These are phyloP conservation scores for Fremontodendron californicum DNA, from an alignment of 345 rosid genomes.

Conservation along the genomic window DNA sequence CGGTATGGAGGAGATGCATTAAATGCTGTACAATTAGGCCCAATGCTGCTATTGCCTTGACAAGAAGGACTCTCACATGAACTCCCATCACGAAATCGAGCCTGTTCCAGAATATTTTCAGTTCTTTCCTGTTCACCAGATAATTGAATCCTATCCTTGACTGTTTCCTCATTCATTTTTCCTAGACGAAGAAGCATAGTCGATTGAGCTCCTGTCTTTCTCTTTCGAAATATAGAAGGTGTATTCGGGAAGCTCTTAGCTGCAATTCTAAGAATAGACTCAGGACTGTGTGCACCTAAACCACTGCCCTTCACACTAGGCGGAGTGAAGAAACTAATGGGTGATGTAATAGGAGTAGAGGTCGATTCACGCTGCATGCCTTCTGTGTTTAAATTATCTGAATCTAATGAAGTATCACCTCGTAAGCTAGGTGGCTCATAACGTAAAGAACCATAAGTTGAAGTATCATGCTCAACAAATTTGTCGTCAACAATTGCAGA, in stretches of 20 bases:
- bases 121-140: constrained; percentile 32
- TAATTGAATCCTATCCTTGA: constrained; percentile 17
- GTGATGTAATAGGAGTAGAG: constrained; percentile 50
- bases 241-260: constrained; percentile 79
- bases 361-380: constrained; percentile 30
- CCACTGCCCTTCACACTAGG: constrained; percentile 48
- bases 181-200: constrained; percentile 22
- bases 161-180: constrained; percentile 29
- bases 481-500: constrained; percentile 24
- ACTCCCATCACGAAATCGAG: constrained; percentile 31
- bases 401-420: constrained; percentile 27
- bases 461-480: constrained; percentile 33
- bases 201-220: constrained; percentile 37
- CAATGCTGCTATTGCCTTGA: constrained; percentile 28
- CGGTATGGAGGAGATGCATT: constrained; percentile 88
- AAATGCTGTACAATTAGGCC: constrained; percentile 41
- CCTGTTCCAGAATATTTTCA: constrained; percentile 25
- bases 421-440: constrained; percentile 53
- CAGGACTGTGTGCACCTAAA: constrained; percentile 53
- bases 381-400: constrained; percentile 30
- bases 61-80: constrained; percentile 30
- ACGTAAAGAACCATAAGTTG: constrained; percentile 46
- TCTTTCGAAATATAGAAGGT: constrained; percentile 83
- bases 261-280: constrained; percentile 64
- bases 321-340: constrained; percentile 76